Conservation (phyloP, 208 protist genomes). For the Jaenimonas drosophilae region DNA sequence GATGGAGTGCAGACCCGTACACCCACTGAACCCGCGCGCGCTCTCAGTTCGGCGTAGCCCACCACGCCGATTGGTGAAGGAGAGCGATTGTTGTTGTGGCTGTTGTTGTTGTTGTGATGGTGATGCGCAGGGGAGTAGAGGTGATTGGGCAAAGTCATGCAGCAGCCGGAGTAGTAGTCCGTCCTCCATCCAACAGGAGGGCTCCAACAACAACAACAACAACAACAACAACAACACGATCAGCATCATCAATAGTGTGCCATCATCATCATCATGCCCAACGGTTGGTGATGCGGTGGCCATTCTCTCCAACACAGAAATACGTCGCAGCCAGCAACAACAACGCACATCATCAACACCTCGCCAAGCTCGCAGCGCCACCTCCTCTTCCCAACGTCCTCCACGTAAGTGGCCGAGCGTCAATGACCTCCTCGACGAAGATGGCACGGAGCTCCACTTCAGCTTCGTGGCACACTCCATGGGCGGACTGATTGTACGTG, state of each 20-base stretch:
- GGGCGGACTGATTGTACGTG: slow-evolving; percentile 53
- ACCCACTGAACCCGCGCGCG: neutral
- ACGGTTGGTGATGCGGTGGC: too few species aligned
- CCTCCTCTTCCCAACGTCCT: slow-evolving; percentile 1
- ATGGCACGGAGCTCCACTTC: slow-evolving; percentile 19
- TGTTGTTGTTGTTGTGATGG: too few species aligned
- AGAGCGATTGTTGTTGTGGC: neutral
- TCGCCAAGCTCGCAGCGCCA: neutral
- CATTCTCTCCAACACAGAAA: too few species aligned
- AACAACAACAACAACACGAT: neutral
- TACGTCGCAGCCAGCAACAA: neutral
- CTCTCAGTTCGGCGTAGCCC: neutral
- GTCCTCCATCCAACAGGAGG: too few species aligned
- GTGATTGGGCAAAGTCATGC: neutral
- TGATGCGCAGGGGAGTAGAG: neutral
- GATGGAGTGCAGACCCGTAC: too few species aligned
- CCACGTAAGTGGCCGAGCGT: too few species aligned
- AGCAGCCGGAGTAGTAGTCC: neutral
- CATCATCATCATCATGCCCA: too few species aligned
- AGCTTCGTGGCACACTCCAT: slow-evolving; percentile 46
- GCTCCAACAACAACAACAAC: too few species aligned
- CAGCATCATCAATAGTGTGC: neutral
- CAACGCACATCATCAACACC: neutral
- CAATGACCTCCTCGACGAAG: neutral
- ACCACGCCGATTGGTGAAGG: neutral